Base-by-base conservation (phyloP, 805 yeast genomes). In the Candida piceae region DNA sequence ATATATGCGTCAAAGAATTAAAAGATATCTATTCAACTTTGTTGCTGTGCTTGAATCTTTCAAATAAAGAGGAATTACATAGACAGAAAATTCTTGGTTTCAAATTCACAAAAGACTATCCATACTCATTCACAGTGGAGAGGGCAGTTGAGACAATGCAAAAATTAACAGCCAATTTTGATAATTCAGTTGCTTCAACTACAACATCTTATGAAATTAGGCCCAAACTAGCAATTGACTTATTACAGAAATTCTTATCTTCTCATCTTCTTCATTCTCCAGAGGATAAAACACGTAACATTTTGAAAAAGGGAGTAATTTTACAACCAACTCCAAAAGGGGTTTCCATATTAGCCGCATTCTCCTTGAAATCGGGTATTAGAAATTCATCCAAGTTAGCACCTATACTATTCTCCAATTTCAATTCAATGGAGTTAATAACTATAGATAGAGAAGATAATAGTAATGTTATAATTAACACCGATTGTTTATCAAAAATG, bases 321-420 rank as follows among this genome's bases (percentile, higher is more conserved):
- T 53, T 86, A 20, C 97, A 90, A 53, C 95, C 96, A 4, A 86
- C 96, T 0, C 88, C 97, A 0, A 90, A 90, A 52, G 97, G 97
- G 1, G 77, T 87, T 7, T 79, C 87, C 0, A 52, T 86, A 0
- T 58, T 89, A 2, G 76, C 75, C 34, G 63, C 67, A 13, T 86
- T 80, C 54, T 77, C 82, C 42, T 63, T 67, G 34, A 72, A 65
- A 29, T 57, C 70, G 32, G 94, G 88, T 0, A 56, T 78, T 32
- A 66, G 61, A 31, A 57, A 49, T 1, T 39, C 46, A 1, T 49
- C 28, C n/a, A 32, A 32, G n/a, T 18, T 51, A 2, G 57, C 63
- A 4, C 43, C 39, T 4, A 50, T 58, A 10, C 39, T 86, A 16
- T 50, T 52, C 4, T 74, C 88, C 0, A 60, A 55, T 21, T 70